phyloP scores from a whole-genome alignment of 164 flowering plant species.

The Vitis rupestris region DNA sequence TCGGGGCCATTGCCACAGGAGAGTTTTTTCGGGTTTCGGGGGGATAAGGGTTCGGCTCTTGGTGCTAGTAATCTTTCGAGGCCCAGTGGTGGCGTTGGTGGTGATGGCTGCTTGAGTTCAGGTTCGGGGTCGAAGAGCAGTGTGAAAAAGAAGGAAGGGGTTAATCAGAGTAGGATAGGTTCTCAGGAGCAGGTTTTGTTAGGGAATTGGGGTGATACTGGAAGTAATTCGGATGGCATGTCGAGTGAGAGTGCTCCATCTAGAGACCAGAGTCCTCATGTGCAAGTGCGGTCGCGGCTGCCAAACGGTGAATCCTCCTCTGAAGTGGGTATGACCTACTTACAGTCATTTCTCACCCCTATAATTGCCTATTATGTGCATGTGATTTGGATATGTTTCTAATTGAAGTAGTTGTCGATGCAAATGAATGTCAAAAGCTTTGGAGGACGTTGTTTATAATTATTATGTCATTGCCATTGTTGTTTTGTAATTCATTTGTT shows the following conservation, averaged over 20 bases:
- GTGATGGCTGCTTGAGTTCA: conserved; percentile 17
- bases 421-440: too few species aligned
- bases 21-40: conserved; percentile 68
- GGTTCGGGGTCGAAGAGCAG: conserved; percentile 15
- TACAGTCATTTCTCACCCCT: too few species aligned
- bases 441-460: too few species aligned
- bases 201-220: conserved; percentile 35
- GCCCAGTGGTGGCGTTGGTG: conserved; percentile 16
- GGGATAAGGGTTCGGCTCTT: conserved; percentile 45
- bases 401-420: too few species aligned
- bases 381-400: too few species aligned
- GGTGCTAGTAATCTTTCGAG: conserved; percentile 75
- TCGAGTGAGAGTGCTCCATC: conserved; percentile 49
- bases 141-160: conserved; percentile 39
- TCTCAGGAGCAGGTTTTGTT: conserved; percentile 20
- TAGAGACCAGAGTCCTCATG: conserved; percentile 58
- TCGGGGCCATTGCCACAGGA: conserved; percentile 98
- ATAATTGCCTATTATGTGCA: too few species aligned
- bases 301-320: conserved; percentile 49
- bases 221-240: conserved; percentile 47
- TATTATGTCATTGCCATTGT: too few species aligned
- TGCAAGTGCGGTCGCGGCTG: conserved; percentile 36
- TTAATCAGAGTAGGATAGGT: conserved; percentile 21
- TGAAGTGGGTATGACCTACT: conserved; percentile 27
- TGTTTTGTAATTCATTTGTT: too few species aligned